Base-by-base conservation (phyloP, 2,329 filamentous ascomycete species). In the Ceratocystis huliohia region DNA sequence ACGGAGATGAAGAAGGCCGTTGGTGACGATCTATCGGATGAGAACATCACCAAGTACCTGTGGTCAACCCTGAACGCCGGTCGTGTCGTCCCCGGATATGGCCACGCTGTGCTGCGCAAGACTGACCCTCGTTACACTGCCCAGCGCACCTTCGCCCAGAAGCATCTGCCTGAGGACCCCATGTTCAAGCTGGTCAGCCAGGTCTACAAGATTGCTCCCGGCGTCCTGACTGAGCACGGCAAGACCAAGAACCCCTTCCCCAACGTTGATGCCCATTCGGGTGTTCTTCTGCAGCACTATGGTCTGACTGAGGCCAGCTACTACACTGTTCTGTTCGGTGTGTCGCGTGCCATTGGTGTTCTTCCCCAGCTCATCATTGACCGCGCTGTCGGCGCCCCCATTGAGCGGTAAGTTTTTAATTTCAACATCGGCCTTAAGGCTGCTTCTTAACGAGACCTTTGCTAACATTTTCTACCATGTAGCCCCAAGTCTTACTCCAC, bases 241-340 rank as follows among this genome's bases (percentile, higher is more conserved):
- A 99, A 99, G 90, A 97, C 93, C 84, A 97, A 97, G 89, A 96
- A 97, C 89, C 93, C 93, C 72, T 97, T 84, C 85, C 94, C 94
- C 79, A 97, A 97, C 83, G 92, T 97, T 75, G 93, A 97, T 76
- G 92, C 93, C 75, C 94, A 97, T 88, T 96, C 92, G 41, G 94
- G 94, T 84, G 94, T 99, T 72, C 90, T 99, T 71, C 90, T 99
- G 73, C 94, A 99, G 84, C 94, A 99, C 88, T 99, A 99, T 82
- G 94, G 94, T 75, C 84, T 99, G 77, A 97, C 89, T 70, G 93
- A 99, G 85, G 89, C 94, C 80, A 97, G 87, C 88, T 99, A 95
- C 88, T 99, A 99, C 89, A 99, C 94, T 70, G 94, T 99, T 70
- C 89, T 99, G 76, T 99, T 99, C 79, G 94, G 94, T 86, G 94